Percentiles rank a stretch among this genome's conserved stretches.
These are phyloP conservation scores for Diaporthe citrichinensis DNA, from an alignment of 2,329 filamentous ascomycete species.

Conservation along the genomic window DNA sequence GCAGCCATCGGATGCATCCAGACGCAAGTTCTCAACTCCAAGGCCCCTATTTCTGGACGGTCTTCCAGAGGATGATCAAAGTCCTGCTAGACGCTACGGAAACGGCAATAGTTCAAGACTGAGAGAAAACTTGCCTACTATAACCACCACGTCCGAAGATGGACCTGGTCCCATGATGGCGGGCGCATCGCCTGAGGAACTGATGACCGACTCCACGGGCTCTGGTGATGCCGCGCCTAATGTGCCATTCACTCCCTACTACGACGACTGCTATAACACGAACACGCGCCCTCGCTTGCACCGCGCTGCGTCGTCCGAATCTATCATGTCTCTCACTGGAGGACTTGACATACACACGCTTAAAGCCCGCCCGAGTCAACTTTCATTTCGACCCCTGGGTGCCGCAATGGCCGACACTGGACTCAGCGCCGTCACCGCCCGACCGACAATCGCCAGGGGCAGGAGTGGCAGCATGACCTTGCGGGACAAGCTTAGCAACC, in stretches of 20 bases:
- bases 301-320: conserved; percentile 85
- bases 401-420: conserved; percentile 68
- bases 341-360: conserved; percentile 93
- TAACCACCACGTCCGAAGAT: conserved; percentile 50
- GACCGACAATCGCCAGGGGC: conserved; percentile 66
- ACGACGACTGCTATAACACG: conserved; percentile 48
- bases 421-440: conserved; percentile 71
- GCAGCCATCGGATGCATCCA: conserved; percentile 69
- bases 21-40: conserved; percentile 59
- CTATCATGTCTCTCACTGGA: conserved; percentile 86
- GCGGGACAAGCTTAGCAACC: conserved; percentile 67
- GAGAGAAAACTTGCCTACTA: conserved; percentile 47
- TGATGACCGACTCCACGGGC: conserved; percentile 50
- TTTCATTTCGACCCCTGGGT: conserved; percentile 70
- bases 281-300: conserved; percentile 52
- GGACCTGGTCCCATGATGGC: conserved; percentile 48
- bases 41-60: conserved; percentile 50
- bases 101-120: conserved; percentile 36
- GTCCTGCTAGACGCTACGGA: conserved; percentile 38
- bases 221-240: conserved; percentile 37
- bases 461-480: conserved; percentile 67
- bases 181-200: conserved; percentile 52
- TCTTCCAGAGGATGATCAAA: conserved; percentile 43
- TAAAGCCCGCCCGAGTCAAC: conserved; percentile 80
- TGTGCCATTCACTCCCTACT: conserved; percentile 34